Conservation (phyloP, 768 basidiomycete genomes). For the Phanerochaete carnosa region DNA sequence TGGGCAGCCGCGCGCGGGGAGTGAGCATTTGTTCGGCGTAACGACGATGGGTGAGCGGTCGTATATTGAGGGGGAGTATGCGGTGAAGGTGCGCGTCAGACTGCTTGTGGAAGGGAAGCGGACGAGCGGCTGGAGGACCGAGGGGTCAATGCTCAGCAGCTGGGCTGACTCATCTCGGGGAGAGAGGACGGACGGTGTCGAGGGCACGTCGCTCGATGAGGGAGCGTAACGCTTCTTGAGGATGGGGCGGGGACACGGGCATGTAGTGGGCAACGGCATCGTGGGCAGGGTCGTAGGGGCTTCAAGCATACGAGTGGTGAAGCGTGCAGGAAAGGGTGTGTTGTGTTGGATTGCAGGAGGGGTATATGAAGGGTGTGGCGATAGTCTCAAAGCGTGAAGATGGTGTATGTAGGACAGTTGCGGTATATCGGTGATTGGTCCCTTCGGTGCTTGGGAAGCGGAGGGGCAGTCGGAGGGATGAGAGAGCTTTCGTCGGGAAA, state of each 20-base stretch:
- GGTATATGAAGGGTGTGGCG: conserved; percentile 13
- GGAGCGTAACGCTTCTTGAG: conserved; percentile 42
- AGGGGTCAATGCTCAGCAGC: conserved; percentile 48
- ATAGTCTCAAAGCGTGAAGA: neutral
- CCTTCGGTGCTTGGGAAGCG: neutral
- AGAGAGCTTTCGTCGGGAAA: neutral
- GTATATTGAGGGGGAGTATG: conserved; percentile 49
- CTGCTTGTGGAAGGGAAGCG: conserved; percentile 42
- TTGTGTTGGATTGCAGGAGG: neutral
- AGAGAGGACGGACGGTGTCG: conserved; percentile 20
- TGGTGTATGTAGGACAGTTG: conserved; percentile 1
- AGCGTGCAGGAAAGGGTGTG: conserved; percentile 2
- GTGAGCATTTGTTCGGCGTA: conserved; percentile 64
- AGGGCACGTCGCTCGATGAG: conserved; percentile 9
- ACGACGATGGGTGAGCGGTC: conserved; percentile 81
- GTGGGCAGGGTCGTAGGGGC: neutral
- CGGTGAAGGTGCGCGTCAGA: conserved; percentile 37
- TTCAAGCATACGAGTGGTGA: neutral
- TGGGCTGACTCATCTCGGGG: conserved; percentile 26
- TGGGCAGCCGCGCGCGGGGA: conserved; percentile 75
- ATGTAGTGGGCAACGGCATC: conserved; percentile 20
- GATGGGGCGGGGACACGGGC: conserved; percentile 48
- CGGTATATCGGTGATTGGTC: conserved; percentile 11
- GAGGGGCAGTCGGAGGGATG: conserved; percentile 9
- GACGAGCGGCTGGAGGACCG: conserved; percentile 46